Evolutionary conservation across 371 early-diverging fungal genomes (phyloP), one percentile per base, ranked within the genome.

Genomic region (Saksenaea oblongispora): DNA sequence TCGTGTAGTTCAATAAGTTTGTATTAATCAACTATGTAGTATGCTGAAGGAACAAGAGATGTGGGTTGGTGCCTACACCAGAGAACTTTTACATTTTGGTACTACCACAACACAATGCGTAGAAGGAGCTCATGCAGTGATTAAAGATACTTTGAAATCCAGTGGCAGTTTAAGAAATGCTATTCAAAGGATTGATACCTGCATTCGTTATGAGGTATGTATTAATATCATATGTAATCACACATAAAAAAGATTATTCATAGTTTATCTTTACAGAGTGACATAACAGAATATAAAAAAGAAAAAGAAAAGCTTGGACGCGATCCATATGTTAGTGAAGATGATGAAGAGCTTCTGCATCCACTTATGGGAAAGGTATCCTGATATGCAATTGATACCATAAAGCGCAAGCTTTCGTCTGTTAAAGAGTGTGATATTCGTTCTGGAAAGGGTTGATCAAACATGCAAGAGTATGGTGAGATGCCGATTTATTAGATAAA

Each of bases 11-110:
- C 10, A 28, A 3, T 35, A 34, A 39, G 11, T 1, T 39, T 1
- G 2, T 11, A 39, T 39, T n/a, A 11, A 14, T n/a, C 3, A 3
- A 39, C 14, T 35, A 35, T 9, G 18, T 55, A 63, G 63, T 28
- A 47, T 26, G n/a, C 36, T 58, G 4, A 22, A 17, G 5, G 28
- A 56, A 11, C 56, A 63, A 34, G 58, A 63, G 3, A n/a, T 1
- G 31, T 63, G 58, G 63, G 56, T 27, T 3, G 58, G 63, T 34
- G 47, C 58, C 0, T 57, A 57, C 57, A 36, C n/a, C n/a, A 34
- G 51, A 47, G 7, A 62, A 27, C 31, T 36, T 15, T 5, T 8
- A 3, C 63, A 58, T 44, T 27, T 62, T 36, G 62, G 62, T 39
- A 26, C 41, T 5, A 22, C 37, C 3, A 41, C 62, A 1, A 56